phyloP scores from a whole-genome alignment of 2,329 filamentous ascomycete genomes.

The Lachnellula suecica region DNA sequence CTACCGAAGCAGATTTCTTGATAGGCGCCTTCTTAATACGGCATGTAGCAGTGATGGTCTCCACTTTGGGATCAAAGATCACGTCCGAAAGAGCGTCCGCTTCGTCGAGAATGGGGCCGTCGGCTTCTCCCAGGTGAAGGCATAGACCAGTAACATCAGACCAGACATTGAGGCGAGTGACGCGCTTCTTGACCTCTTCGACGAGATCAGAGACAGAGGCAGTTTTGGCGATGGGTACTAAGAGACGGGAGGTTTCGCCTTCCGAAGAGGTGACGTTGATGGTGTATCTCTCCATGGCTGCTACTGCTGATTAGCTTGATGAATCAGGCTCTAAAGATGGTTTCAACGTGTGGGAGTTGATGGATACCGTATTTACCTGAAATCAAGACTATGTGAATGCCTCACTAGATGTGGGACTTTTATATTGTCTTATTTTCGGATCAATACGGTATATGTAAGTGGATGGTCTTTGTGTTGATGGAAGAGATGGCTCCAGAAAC shows the following conservation, averaged over 20 bases:
- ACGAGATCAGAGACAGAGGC: background rate
- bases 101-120: background rate
- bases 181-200: background rate
- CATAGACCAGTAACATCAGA: background rate
- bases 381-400: no score
- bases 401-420: no score
- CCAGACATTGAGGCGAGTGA: background rate
- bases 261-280: background rate
- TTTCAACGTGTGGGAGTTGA: no score
- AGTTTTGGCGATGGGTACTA: background rate
- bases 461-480: no score
- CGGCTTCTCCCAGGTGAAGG: background rate
- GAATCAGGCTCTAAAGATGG: no score
- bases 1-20: background rate
- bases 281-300: constrained; percentile 2
- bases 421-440: no score
- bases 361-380: no score
- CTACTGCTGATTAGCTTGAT: no score
- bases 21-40: background rate
- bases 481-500: no score
- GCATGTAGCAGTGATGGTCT: background rate
- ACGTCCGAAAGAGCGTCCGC: background rate
- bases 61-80: background rate
- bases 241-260: background rate
- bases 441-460: no score